These are phyloP conservation scores for Knufia fluminis DNA, from an alignment of 2,329 filamentous ascomycete genomes.

Conservation along the genomic window DNA sequence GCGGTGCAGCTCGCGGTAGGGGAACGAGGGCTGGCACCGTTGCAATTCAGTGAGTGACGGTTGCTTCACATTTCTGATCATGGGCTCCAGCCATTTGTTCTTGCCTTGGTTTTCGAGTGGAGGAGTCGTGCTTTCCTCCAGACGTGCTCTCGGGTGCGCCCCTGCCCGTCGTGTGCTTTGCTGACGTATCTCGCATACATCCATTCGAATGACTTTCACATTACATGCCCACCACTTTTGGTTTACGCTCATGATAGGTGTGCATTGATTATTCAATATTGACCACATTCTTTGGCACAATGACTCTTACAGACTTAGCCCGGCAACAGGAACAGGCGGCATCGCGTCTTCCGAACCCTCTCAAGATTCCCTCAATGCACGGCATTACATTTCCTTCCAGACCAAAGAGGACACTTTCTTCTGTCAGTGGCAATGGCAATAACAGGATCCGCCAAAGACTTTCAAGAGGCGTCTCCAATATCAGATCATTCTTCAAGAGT, in stretches of 20 bases:
- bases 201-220: neutral
- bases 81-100: too few species aligned
- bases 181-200: neutral
- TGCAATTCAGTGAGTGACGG: constrained; percentile 36
- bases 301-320: neutral
- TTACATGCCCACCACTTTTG: neutral
- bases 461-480: neutral
- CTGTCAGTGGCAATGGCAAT: neutral
- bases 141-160: neutral
- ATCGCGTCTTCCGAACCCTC: neutral
- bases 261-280: constrained; percentile 7
- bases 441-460: neutral
- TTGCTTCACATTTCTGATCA: constrained; percentile 2
- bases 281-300: constrained; percentile 1
- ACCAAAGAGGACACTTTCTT: neutral
- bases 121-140: too few species aligned
- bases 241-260: neutral
- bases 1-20: constrained; percentile 47
- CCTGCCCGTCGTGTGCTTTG: neutral
- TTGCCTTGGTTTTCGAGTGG: too few species aligned
- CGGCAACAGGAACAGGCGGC: neutral
- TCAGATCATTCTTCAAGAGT: constrained; percentile 10
- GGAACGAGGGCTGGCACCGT: constrained; percentile 47
- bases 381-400: neutral
- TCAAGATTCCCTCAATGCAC: neutral